phyloP scores from a whole-genome alignment of 2,329 filamentous ascomycete species.

The Thielaviopsis musarum region DNA sequence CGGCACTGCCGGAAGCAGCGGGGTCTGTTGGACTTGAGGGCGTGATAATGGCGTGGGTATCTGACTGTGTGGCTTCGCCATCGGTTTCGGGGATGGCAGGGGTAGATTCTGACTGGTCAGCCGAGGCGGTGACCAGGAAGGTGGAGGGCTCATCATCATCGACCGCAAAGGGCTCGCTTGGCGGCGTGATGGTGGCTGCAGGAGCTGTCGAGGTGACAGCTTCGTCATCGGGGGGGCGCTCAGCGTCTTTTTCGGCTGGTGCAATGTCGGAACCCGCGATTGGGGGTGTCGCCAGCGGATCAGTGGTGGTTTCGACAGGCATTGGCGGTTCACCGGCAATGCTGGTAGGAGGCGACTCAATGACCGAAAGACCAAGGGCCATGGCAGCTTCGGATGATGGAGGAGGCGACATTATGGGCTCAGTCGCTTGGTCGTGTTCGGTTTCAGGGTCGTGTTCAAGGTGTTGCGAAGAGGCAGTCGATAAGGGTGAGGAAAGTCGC shows the following conservation, averaged over 20 bases:
- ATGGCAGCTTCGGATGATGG: not conserved
- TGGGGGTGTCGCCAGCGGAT: not conserved
- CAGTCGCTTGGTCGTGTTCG: not conserved
- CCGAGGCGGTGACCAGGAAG: slow-evolving; percentile 33
- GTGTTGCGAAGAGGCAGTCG: not conserved
- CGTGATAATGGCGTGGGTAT: no score
- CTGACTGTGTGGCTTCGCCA: no score
- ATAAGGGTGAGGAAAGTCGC: slow-evolving; percentile 1
- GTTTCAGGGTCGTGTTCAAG: no score
- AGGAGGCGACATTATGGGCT: not conserved
- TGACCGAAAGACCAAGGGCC: not conserved
- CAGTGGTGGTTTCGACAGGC: not conserved
- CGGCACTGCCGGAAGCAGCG: no score
- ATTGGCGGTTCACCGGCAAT: slow-evolving; percentile 1
- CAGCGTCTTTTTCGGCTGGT: no score
- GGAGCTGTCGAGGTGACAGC: not conserved
- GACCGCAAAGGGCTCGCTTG: slow-evolving; percentile 7
- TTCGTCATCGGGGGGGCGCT: not conserved
- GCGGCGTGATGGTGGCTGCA: slow-evolving; percentile 7
- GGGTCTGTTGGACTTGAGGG: no score
- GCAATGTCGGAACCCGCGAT: not conserved
- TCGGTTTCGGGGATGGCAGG: slow-evolving; percentile 15
- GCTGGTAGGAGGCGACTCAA: slow-evolving; percentile 10
- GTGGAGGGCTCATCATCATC: slow-evolving; percentile 7
- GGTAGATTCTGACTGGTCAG: not conserved